phyloP scores from a whole-genome alignment of 345 rosid genomes.

The Acer yangbiense region DNA sequence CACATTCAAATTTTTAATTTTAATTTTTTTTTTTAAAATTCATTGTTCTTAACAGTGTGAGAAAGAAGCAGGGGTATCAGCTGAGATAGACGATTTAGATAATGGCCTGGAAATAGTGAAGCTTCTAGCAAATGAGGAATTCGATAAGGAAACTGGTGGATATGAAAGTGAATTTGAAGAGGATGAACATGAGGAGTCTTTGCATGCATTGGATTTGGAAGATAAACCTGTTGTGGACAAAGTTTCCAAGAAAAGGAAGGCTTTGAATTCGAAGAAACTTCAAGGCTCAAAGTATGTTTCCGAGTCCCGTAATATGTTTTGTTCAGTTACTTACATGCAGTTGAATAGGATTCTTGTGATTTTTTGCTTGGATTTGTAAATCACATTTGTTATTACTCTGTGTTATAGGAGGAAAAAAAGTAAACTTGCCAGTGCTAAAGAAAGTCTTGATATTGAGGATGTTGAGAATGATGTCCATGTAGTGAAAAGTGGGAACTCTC shows the following conservation, averaged over 20 bases:
- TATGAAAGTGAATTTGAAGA: constrained; percentile 68
- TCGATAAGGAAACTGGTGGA: constrained; percentile 64
- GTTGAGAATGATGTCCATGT: constrained; percentile 14
- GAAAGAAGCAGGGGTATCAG: constrained; percentile 39
- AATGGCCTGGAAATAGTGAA: constrained; percentile 39
- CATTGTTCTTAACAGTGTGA: constrained; percentile 48
- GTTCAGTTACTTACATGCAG: neutral
- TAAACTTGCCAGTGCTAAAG: constrained; percentile 48
- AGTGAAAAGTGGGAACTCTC: constrained; percentile 36
- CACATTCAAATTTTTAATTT: neutral
- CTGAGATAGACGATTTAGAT: constrained; percentile 31
- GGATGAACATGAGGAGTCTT: constrained; percentile 26
- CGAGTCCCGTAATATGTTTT: neutral
- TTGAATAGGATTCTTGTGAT: neutral
- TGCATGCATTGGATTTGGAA: constrained; percentile 31
- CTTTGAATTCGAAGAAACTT: constrained; percentile 43
- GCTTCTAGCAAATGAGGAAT: constrained; percentile 71
- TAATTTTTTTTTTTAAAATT: constrained; percentile 7
- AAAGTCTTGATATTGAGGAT: constrained; percentile 30
- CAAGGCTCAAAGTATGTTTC: constrained; percentile 61
- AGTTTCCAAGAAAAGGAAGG: constrained; percentile 74
- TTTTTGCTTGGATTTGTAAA: too few relatives aligned
- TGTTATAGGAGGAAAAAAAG: constrained; percentile 68
- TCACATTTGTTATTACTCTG: neutral
- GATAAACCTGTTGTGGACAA: too few relatives aligned